phyloP scores from a whole-genome alignment of 2,329 filamentous ascomycete species.

The Kalaharituber pfeilii region DNA sequence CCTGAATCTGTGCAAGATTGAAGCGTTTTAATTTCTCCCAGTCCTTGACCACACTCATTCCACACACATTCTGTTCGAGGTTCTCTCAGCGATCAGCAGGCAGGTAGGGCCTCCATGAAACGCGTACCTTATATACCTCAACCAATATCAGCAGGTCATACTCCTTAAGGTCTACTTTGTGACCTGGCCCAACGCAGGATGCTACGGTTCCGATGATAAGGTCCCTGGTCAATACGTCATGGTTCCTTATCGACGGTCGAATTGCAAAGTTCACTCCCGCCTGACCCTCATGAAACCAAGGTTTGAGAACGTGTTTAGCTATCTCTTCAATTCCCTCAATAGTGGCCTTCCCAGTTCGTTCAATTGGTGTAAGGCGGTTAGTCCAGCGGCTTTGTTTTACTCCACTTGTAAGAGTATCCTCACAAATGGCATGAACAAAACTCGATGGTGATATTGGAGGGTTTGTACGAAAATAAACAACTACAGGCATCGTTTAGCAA shows the following conservation, averaged over 20 bases:
- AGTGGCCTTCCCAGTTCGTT: conserved; percentile 44
- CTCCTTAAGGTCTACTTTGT: conserved; percentile 61
- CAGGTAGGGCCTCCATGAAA: not conserved
- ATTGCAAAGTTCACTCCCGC: conserved; percentile 53
- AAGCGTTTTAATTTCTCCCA: conserved; percentile 60
- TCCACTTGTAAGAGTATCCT: conserved; percentile 30
- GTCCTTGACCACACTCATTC: conserved; percentile 63
- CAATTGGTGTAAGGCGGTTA: conserved; percentile 37
- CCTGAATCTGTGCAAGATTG: conserved; percentile 38
- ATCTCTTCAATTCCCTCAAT: conserved; percentile 50
- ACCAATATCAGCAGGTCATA: conserved; percentile 65
- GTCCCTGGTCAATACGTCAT: conserved; percentile 49
- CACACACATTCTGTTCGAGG: conserved; percentile 49
- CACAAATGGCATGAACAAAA: conserved; percentile 35
- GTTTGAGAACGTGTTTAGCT: conserved; percentile 42
- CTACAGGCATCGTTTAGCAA: conserved; percentile 26
- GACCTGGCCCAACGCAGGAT: conserved; percentile 43
- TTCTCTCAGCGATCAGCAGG: no score
- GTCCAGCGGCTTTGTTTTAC: conserved; percentile 32
- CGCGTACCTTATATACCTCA: conserved; percentile 58
- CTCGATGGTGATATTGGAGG: conserved; percentile 34
- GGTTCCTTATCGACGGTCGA: conserved; percentile 57
- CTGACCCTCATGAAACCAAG: conserved; percentile 40
- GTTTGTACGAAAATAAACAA: conserved; percentile 37
- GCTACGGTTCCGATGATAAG: conserved; percentile 56